Evolutionary conservation across 2,329 filamentous ascomycete species (phyloP), one percentile per base, ranked within the genome.

Genomic region (Coniochaeta sp.): DNA sequence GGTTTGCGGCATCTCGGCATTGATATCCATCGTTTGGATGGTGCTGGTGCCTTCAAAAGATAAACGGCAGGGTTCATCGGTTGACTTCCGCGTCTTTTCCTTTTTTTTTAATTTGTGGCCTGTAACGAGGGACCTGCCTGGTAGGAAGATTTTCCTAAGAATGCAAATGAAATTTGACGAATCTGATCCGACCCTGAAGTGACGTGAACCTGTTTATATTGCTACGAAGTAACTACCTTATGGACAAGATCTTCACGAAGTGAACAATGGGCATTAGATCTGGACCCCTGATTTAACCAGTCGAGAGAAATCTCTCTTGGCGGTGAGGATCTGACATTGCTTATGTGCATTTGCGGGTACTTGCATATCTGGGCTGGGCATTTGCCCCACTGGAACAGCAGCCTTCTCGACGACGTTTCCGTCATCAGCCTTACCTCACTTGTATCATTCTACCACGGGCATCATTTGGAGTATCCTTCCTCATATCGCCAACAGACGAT

Each of bases 141-240:
- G 26, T 8, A 55, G 52, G 56, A 52, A 59, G 52, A 55, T 55
- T 60, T 59, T 50, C 31, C 47, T 49, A 14, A 53, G 61, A 60
- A 63, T 62, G 59, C 56, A 50, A 59, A 49, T 56, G 61, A 63
- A 60, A 61, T 59, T 30, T 58, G 60, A 63, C 51, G 26, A 50
- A 30, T 51, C 9, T 13, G 20, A 14, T n/a, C n/a, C n/a, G 6
- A 9, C 6, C 27, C 20, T 24, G 10, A 22, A 5, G 20, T 42
- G 22, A 42, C 10, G n/a, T 42, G 12, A 4, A 22, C n/a, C 26
- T 50, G 35, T 51, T 4, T 42, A 4, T 45, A 45, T 26, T n/a
- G n/a, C n/a, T n/a, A n/a, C n/a, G n/a, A n/a, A n/a, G n/a, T n/a
- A n/a, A n/a, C n/a, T n/a, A n/a, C n/a, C n/a, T n/a, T n/a, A n/a